phyloP scores from a whole-genome alignment of 129 eudicot species.

The Ambrosia trifida region DNA sequence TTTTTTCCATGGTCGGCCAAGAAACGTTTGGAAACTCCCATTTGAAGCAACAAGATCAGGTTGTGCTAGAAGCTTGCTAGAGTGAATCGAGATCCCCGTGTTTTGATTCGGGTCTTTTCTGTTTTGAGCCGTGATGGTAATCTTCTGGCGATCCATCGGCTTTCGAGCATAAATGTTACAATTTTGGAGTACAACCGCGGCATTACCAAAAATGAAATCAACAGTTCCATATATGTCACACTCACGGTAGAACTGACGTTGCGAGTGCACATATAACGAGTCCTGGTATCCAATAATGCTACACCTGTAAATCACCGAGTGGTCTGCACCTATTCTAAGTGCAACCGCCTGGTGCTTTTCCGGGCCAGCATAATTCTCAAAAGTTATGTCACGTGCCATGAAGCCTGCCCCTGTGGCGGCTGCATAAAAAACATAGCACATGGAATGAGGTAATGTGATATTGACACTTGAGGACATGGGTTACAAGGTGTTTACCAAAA shows the following conservation, averaged over 20 bases:
- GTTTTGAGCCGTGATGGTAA: slow-evolving; percentile 56
- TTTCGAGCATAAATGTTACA: slow-evolving; percentile 45
- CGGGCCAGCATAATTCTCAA: slow-evolving; percentile 45
- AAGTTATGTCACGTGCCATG: slow-evolving; percentile 46
- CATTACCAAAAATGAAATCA: slow-evolving; percentile 51
- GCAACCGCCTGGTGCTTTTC: slow-evolving; percentile 51
- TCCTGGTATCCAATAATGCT: slow-evolving; percentile 49
- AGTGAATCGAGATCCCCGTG: slow-evolving; percentile 54
- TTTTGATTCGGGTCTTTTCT: slow-evolving; percentile 58
- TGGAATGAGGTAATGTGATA: slow-evolving; percentile 19
- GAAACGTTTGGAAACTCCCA: slow-evolving; percentile 35
- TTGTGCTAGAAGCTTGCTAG: slow-evolving; percentile 40
- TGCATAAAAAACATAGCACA: slow-evolving; percentile 34
- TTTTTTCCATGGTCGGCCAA: slow-evolving; percentile 61
- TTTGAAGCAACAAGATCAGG: slow-evolving; percentile 39
- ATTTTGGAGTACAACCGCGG: slow-evolving; percentile 47
- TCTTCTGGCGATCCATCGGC: slow-evolving; percentile 42
- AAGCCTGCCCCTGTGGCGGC: slow-evolving; percentile 47
- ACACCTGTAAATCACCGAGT: slow-evolving; percentile 45
- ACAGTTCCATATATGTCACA: slow-evolving; percentile 48
- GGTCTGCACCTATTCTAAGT: slow-evolving; percentile 46
- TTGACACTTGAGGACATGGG: slow-evolving; percentile 25
- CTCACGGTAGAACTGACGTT: slow-evolving; percentile 49
- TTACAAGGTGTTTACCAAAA: slow-evolving; percentile 60
- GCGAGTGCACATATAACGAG: slow-evolving; percentile 42